Evolutionary conservation across 148 eudicot species (phyloP), one percentile per base, ranked within the genome.

Genomic region (Rhododendron griersonianum): DNA sequence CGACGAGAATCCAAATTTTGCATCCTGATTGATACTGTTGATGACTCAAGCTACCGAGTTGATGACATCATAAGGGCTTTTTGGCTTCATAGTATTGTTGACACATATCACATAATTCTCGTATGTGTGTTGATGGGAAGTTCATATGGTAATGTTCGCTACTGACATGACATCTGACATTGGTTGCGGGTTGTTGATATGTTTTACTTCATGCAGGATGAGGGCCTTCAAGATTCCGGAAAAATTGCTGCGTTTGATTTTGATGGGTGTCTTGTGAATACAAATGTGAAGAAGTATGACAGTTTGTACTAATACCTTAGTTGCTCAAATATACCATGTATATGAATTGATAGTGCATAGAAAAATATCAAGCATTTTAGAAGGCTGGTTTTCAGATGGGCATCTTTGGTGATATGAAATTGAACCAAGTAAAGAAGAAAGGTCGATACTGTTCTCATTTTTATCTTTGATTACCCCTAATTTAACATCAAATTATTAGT

Each of bases 201-300:
- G 11, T 33, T 19, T 82, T 45, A 30, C 65, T 61, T 81, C 82
- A 78, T 78, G 85, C 86, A 96, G 98, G 99, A 94, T 85, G 97
- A 95, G 48, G 97, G 93, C 47, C 96, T 95, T 80, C 89, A 86
- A 16, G 97, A 93, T 90, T 93, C 97, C 35, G 87, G 81, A 55
- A 96, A 95, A 89, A 94, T 96, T 89, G 99, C 99, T 81, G 99
- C 98, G 18, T 96, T 96, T 87, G 99, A 96, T 90, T 96, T 96
- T 92, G 99, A 96, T 91, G 98, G 98, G 39, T 96, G 99, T 81
- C 98, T 96, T 87, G 99, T 90, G 19, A 96, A 95, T 2, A 96
- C 99, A 8, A 86, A 92, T 69, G 93, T 96, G 87, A 92, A 87
- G 83, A 92, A 91, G 98, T 92, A 91, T 81, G 87, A 23, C 63